Base-by-base conservation (phyloP, 2,329 filamentous ascomycete species). In the Rugonectria rugulosa region DNA sequence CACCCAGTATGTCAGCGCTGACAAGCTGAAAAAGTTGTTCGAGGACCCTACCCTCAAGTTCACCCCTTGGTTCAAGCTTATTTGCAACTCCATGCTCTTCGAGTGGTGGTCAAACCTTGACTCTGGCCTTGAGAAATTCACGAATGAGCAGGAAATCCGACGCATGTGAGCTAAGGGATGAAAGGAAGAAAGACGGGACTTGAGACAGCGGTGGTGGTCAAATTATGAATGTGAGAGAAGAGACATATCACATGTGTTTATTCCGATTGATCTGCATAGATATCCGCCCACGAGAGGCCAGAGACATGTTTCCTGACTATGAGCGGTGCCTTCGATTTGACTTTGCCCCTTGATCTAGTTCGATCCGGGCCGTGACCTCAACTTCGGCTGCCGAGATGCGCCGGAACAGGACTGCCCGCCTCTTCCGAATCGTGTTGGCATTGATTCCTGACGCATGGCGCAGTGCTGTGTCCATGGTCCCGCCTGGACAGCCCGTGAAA, bases 61-160 rank as follows among this genome's bases (percentile, higher is more conserved):
- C 75, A 99, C 95, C 1, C 95, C 95, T 1, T 99, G 95, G 95
- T 99, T 99, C 82, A 97, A 97, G 82, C 88, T 99, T 65, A 98
- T 99, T 71, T 99, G 95, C 83, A 84, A 98, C 75, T 92, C 91
- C 43, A 93, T 98, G 91, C 85, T 99, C 36, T 99, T 96, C 69
- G 89, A 97, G 75, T 99, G 95, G 95, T 99, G 95, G 95, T 81
- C 88, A 70, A 87, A 90, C 76, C 84, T 98, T 53, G 88, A 95
- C 66, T 79, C 84, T 20, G 90, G 90, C 9, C 80, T 98, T 65
- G 90, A 96, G 57, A 89, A 91, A 77, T 97, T 94, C 77, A 83
- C 86, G 76, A 88, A 92, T 71, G 93, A 98, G 81, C 86, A 87
- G 72, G 82, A 90, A 71, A 97, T 98, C 69, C 88, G 92, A 66